Conservation (phyloP, 2,329 filamentous ascomycete genomes). For the Fusarium sp. region DNA sequence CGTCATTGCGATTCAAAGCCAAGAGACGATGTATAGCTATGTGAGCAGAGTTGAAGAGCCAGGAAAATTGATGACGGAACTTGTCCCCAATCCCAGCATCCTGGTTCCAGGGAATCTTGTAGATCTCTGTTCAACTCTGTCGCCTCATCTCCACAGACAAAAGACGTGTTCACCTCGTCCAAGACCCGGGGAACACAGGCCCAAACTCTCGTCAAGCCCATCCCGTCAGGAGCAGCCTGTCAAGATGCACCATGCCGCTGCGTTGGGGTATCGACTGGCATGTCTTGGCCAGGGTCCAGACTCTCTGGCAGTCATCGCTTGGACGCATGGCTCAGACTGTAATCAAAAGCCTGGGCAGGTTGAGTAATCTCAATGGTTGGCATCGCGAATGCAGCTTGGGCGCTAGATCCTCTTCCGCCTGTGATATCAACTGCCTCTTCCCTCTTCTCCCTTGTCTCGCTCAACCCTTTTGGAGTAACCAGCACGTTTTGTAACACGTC, state of each 20-base stretch:
- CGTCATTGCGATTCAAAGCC: not conserved
- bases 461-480: not conserved
- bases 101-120: slow-evolving; percentile 5
- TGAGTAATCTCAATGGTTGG: not conserved
- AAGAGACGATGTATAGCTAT: not conserved
- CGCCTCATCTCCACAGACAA: not conserved
- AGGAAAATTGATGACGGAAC: not conserved
- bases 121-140: slow-evolving; percentile 19
- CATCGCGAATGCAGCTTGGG: not conserved
- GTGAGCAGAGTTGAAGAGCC: not conserved
- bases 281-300: slow-evolving; percentile 5
- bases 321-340: not conserved
- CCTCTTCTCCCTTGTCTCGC: slow-evolving; percentile 15
- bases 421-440: not conserved
- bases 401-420: not conserved
- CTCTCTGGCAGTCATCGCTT: not conserved
- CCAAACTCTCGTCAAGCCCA: slow-evolving; percentile 1
- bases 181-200: slow-evolving; percentile 1
- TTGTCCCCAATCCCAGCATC: slow-evolving; percentile 1
- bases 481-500: slow-evolving; percentile 23
- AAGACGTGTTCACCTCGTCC: not conserved
- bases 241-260: slow-evolving; percentile 6
- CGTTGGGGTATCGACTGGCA: not conserved
- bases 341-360: not conserved
- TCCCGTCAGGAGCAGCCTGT: not conserved